phyloP scores from a whole-genome alignment of 2,329 filamentous ascomycete genomes.

The Neopestalotiopsis sp. region DNA sequence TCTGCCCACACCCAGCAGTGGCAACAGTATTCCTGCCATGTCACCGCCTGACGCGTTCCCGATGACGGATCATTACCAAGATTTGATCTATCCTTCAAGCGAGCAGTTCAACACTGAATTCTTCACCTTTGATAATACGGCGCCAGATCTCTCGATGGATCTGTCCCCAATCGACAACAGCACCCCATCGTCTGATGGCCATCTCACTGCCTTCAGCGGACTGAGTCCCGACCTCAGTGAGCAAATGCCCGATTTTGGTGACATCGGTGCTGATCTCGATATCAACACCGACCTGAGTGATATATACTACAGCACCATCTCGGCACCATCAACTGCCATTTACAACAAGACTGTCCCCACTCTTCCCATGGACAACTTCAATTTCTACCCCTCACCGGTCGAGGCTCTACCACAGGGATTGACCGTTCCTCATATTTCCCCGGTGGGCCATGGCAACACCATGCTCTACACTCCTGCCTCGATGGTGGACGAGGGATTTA shows the following conservation, averaged over 20 bases:
- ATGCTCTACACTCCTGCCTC: slow-evolving; percentile 74
- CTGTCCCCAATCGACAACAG: slow-evolving; percentile 57
- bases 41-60: slow-evolving; percentile 59
- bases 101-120: slow-evolving; percentile 50
- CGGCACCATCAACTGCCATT: slow-evolving; percentile 51
- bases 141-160: slow-evolving; percentile 43
- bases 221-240: slow-evolving; percentile 65
- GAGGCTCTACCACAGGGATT: slow-evolving; percentile 33
- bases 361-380: no score
- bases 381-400: slow-evolving; percentile 31
- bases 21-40: slow-evolving; percentile 57
- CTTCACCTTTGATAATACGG: slow-evolving; percentile 40
- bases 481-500: slow-evolving; percentile 70
- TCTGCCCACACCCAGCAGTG: slow-evolving; percentile 67
- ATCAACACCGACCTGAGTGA: slow-evolving; percentile 39
- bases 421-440: slow-evolving; percentile 65
- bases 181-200: slow-evolving; percentile 51
- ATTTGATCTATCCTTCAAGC: slow-evolving; percentile 53
- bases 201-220: slow-evolving; percentile 65
- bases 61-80: slow-evolving; percentile 41
- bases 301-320: slow-evolving; percentile 65
- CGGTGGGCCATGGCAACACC: slow-evolving; percentile 69
- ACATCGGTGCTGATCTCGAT: no score
- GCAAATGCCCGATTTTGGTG: slow-evolving; percentile 49
- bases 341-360: slow-evolving; percentile 49